Evolutionary conservation across 2,329 filamentous ascomycete genomes (phyloP), one percentile per base, ranked within the genome.

Genomic region (Waltergamsia citrina): DNA sequence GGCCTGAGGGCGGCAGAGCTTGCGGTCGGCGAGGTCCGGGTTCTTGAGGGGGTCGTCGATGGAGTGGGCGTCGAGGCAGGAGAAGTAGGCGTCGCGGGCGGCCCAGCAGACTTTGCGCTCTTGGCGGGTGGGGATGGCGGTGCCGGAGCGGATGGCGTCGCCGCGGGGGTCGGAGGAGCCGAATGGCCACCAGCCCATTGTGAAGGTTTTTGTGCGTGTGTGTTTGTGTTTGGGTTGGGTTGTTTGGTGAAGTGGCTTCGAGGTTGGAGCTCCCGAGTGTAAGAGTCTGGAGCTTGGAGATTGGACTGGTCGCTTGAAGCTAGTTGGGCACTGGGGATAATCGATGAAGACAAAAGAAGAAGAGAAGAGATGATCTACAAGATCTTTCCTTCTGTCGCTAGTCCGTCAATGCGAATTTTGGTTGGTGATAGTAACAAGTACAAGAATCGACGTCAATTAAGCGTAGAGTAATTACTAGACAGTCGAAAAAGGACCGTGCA

Each of bases 81-180:
- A 63, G 59, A 94, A 96, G 70, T 92, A 96, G 42, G 63, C 62
- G 62, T 98, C 92, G 45, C 92, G 78, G 30, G 83, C 79, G 49
- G 86, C 82, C 83, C 90, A 98, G 74, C 92, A 98, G 51, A 74
- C 69, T 48, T 78, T 69, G 51, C 92, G 81, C 57, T 88, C 84
- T 42, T 71, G 75, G 43, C 90, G 81, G 52, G 85, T 84, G n/a
- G 92, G 92, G 5, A 88, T 86, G 49, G 88, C 67, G 43, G 63
- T 57, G 47, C 73, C 73, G 41, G 58, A 56, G 53, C 71, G 71
- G 45, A 76, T 65, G 44, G 69, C 68, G 41, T 69, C 60, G 45
- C 63, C 67, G 56, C 67, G 67, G 41, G 64, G 28, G 20, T 29
- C 57, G 35, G 57, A 44, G 37, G 58, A 51, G 40, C 60, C 60